Base-by-base conservation (phyloP, 106 monocot genomes). In the Narthecium ossifragum region DNA sequence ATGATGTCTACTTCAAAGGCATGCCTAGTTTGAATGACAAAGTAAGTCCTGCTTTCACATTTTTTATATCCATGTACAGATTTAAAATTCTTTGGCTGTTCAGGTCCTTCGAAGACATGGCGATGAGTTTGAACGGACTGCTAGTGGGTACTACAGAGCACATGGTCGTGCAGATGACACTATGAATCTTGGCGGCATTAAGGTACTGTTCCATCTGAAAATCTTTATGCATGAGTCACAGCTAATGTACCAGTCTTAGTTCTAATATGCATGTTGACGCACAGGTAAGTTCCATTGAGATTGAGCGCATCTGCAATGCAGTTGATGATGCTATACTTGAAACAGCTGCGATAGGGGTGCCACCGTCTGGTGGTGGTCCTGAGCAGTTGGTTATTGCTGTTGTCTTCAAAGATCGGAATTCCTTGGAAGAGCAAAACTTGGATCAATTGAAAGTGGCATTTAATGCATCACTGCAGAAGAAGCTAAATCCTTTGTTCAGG, bases 141-240 rank as follows among this genome's bases (percentile, higher is more conserved):
- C 61, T 39, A 59, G 55, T 26, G 86, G 86, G 53, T 96, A 90
- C 29, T 96, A 90, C 25, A 75, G 70, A 66, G 96, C 96, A 56
- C 96, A 96, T 69, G 96, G 96, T 30, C 86, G 96, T 61, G 86
- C 86, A 31, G 96, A 96, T 72, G 96, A 96, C 57, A 96, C 96
- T 14, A 96, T 96, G 96, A 96, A 96, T 78, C 90, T 96, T 47
- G 96, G 96, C 65, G 96, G 96, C 31, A 90, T 96, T 39, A 96
- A 96, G 90, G 94, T 90, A 56, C 15, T 29, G 8, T 45, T 39
- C 26, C 1, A 13, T 15, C 9, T 1, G 14, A 37, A 4, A n/a
- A 48, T 24, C 48, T 26, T 6, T 28, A 17, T 46, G 3, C 12
- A 28, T 40, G 26, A 0, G 32, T 26, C 10, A 34, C 31, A 46